These are phyloP conservation scores for Gynostemma pentaphyllum DNA, from an alignment of 306 rosid species.

Conservation along the genomic window DNA sequence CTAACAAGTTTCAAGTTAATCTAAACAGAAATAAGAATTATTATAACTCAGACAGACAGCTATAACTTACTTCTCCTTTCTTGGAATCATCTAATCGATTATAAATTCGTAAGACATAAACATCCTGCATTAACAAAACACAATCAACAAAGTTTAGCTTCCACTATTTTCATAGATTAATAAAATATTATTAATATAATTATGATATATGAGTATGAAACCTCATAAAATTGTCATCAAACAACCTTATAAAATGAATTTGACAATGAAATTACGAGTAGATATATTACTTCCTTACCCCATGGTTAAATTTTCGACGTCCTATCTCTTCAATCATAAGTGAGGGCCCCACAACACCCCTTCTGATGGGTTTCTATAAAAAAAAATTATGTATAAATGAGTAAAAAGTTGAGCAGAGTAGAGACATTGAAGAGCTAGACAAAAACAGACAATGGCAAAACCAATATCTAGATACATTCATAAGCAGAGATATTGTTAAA, in stretches of 20 bases:
- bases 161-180: not conserved
- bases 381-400: not conserved
- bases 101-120: slow-evolving; percentile 61
- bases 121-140: slow-evolving; percentile 35
- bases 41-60: slow-evolving; percentile 7
- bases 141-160: slow-evolving; percentile 16
- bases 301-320: slow-evolving; percentile 38
- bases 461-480: not conserved
- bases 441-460: not conserved
- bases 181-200: not conserved
- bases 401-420: slow-evolving; percentile 1
- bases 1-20: not conserved
- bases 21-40: not conserved
- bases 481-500: too few species aligned
- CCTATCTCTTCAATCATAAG: slow-evolving; percentile 74
- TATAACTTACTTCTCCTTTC: slow-evolving; percentile 79
- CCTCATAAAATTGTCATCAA: not conserved
- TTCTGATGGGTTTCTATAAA: slow-evolving; percentile 74
- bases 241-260: not conserved
- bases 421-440: not conserved
- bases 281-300: slow-evolving; percentile 33
- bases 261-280: not conserved
- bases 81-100: slow-evolving; percentile 67
- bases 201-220: not conserved
- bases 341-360: slow-evolving; percentile 80